Conservation (phyloP, 2,329 filamentous ascomycete species). For the Cadophora gregata region DNA sequence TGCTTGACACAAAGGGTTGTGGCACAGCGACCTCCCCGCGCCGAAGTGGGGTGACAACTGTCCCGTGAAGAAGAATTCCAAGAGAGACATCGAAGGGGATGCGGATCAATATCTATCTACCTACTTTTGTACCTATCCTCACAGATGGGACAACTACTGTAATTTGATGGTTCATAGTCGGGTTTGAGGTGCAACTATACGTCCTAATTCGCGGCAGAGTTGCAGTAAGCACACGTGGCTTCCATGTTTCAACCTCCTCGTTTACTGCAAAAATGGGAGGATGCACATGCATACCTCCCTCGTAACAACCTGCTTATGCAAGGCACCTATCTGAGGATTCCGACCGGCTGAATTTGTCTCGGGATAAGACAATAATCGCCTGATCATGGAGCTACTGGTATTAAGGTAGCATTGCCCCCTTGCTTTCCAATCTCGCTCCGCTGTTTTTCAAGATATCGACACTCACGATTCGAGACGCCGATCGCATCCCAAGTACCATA, state of each 20-base stretch:
- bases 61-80: not conserved
- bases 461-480: not conserved
- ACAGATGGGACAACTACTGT: not conserved
- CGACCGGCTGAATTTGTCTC: not conserved
- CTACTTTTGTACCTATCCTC: not conserved
- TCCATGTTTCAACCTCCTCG: not conserved
- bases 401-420: not conserved
- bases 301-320: not conserved
- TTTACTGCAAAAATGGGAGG: not conserved
- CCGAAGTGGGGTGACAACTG: not conserved
- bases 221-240: not conserved
- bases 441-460: not conserved
- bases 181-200: not conserved
- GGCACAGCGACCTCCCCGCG: not conserved
- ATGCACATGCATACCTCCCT: constrained; percentile 2
- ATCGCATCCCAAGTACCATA: not conserved
- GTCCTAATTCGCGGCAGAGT: not conserved
- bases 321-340: not conserved
- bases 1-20: not conserved
- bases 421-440: not conserved
- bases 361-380: not conserved
- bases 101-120: not conserved
- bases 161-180: not conserved
- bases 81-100: not conserved
- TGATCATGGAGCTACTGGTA: not conserved